Conservation (phyloP, 176 grass and related monocot species). For the Echinochloa phyllopogon region DNA sequence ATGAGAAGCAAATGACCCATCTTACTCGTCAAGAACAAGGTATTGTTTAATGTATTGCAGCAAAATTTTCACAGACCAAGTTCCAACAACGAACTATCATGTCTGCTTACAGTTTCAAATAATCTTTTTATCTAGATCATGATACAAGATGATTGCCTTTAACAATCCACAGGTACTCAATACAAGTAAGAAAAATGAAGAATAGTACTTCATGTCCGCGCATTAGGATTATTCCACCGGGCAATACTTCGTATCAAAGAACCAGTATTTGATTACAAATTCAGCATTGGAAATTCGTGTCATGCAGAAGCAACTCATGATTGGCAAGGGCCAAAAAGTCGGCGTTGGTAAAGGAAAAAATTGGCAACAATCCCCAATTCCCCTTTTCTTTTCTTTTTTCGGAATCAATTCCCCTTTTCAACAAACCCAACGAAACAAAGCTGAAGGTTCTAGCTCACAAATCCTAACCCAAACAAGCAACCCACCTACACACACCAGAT, state of each 20-base stretch:
- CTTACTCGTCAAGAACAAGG: background rate
- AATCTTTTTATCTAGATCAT: background rate
- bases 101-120: background rate
- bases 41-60: background rate
- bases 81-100: background rate
- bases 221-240: background rate
- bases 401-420: too few species aligned
- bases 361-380: background rate
- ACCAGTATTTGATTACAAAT: background rate
- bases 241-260: background rate
- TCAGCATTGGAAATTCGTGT: background rate
- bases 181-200: background rate
- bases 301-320: background rate
- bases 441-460: constrained; percentile 1
- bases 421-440: background rate
- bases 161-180: background rate
- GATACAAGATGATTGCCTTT: background rate
- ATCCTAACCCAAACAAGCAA: constrained; percentile 6
- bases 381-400: too few species aligned
- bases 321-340: too few species aligned
- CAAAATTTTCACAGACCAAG: background rate
- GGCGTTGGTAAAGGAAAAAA: background rate
- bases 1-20: background rate
- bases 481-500: background rate
- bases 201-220: background rate